Evolutionary conservation across 371 early-diverging fungal species (phyloP), one percentile per base, ranked within the genome.

Genomic region (Mucor sp.): DNA sequence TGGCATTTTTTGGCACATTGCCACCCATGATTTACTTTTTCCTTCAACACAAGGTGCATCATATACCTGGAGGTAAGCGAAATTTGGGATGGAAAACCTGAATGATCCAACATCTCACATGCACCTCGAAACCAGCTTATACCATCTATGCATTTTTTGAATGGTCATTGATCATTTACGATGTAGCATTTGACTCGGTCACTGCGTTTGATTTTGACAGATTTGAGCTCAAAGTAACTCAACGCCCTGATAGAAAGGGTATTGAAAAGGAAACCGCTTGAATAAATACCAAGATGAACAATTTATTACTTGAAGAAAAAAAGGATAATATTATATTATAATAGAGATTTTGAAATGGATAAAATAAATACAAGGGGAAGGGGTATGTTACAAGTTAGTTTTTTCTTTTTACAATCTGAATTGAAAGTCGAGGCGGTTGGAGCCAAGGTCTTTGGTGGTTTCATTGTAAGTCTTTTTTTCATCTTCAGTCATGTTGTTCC

Each of bases 111-210:
- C 44, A 19, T 44, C 17, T 44, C 44, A 19, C 0, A 44, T 44
- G 0, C 1, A 44, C 6, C 19, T n/a, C 19, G 1, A 47, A 35
- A 8, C 8, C 73, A 85, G 94, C 93, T 4, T 92, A 93, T 70
- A 89, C 91, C 11, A 85, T 80, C 33, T 93, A 93, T 69, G 90
- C 93, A 15, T 89, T 91, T 76, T 92, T 91, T 68, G 94, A 93
- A 73, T 93, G 93, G 94, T 84, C 89, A n/a, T 72, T 93, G 32
- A 92, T 93, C 55, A 35, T 91, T n/a, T 89, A 91, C 57, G 94
- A 93, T 68, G 85, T 93, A 15, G 85, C 87, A 33, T 93, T 93
- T 69, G 94, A 93, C 70, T 88, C 90, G 23, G 82, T 90, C 9
- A 82, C 88, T 27, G 77, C 82, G 50, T 74, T 82, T 57, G 92